phyloP scores from a whole-genome alignment of 1,139 yeast genomes.

The Pichia sp. region DNA sequence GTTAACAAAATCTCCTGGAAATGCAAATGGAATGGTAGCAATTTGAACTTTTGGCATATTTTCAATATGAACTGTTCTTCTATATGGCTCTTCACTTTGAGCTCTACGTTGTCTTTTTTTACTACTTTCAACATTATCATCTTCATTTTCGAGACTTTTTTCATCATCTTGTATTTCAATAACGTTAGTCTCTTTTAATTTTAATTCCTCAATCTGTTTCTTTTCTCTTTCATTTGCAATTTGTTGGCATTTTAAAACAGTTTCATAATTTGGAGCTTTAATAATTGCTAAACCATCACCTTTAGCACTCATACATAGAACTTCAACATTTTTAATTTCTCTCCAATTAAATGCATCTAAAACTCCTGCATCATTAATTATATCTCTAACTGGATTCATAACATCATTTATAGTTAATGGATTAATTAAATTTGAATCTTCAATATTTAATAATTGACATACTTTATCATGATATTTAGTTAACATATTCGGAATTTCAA shows the following conservation, averaged over 20 bases:
- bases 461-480: constrained; percentile 28
- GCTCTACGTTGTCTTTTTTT: constrained; percentile 4
- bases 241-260: constrained; percentile 12
- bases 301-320: constrained; percentile 58
- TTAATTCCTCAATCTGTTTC: constrained; percentile 1
- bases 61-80: constrained; percentile 10
- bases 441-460: constrained; percentile 11
- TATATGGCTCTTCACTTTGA: constrained; percentile 10
- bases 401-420: constrained; percentile 42
- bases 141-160: neutral
- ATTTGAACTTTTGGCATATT: constrained; percentile 32
- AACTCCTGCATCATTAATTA: constrained; percentile 54
- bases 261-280: constrained; percentile 40
- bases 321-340: constrained; percentile 48
- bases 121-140: neutral
- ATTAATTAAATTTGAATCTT: constrained; percentile 7
- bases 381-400: constrained; percentile 55
- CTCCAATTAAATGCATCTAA: constrained; percentile 51
- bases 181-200: too few species aligned
- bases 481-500: constrained; percentile 63
- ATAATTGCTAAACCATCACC: constrained; percentile 75
- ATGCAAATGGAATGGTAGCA: constrained; percentile 72
- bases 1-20: constrained; percentile 76
- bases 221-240: constrained; percentile 12
- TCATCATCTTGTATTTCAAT: neutral